A percentile compares a stretch with the other conserved stretches of the same genome.
phyloP scores from a whole-genome alignment of 371 early-diverging fungal genomes.

The Lichtheimia corymbifera region DNA sequence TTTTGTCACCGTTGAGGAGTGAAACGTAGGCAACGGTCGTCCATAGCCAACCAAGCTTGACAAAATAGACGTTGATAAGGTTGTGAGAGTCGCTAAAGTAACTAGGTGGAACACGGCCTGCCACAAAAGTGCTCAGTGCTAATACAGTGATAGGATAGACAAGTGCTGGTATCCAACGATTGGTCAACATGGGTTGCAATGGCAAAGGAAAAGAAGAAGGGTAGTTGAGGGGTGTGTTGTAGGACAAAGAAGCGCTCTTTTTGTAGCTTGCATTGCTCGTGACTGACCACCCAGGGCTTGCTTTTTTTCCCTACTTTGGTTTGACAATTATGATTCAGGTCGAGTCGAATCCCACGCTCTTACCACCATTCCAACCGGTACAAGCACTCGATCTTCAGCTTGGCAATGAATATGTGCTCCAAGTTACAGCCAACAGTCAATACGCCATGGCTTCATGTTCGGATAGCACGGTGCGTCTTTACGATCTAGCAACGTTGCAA shows the following conservation, averaged over 20 bases:
- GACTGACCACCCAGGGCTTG: not conserved
- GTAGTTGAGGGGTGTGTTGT: not conserved
- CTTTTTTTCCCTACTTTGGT: not conserved
- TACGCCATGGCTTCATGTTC: constrained; percentile 72
- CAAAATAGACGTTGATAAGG: constrained; percentile 74
- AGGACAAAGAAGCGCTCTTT: not conserved
- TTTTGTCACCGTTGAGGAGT: constrained; percentile 5
- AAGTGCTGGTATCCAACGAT: not conserved
- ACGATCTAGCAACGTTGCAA: constrained; percentile 58
- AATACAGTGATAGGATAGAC: constrained; percentile 17
- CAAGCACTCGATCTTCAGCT: constrained; percentile 48
- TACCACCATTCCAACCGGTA: constrained; percentile 39
- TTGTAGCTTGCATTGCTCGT: not conserved
- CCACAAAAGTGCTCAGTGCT: constrained; percentile 14
- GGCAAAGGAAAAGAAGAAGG: not conserved
- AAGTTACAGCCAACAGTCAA: constrained; percentile 55
- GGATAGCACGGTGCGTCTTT: constrained; percentile 64
- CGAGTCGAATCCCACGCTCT: constrained; percentile 12
- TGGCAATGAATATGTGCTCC: constrained; percentile 63
- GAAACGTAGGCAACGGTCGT: constrained; percentile 48
- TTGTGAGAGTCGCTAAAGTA: constrained; percentile 75
- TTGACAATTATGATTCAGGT: constrained; percentile 12
- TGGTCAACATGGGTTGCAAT: not conserved
- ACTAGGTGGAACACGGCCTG: constrained; percentile 19
- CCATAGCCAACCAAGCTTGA: constrained; percentile 88